Evolutionary conservation across 768 basidiomycete genomes (phyloP), one percentile per base, ranked within the genome.

Genomic region (Pholiota conissans): DNA sequence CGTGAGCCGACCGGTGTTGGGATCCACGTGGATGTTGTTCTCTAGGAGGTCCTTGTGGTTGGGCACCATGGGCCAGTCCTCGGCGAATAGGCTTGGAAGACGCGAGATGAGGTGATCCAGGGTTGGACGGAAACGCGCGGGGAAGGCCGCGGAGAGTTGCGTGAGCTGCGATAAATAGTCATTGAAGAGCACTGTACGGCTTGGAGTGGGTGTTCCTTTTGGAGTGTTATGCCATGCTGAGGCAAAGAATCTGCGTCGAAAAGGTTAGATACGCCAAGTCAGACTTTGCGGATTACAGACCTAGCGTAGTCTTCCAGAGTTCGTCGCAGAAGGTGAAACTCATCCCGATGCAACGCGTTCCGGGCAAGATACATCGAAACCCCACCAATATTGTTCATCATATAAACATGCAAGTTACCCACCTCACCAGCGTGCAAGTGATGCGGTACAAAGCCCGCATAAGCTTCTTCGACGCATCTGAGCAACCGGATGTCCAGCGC

Each of bases 41-140:
- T 61, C 60, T 34, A 61, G 14, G 56, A 61, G 56, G 60, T 61
- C 60, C 27, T 13, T 57, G 52, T 57, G 60, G 56, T 61, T 61
- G 32, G 56, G 60, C 22, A 61, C 60, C 46, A 61, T 1, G 9
- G 50, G 60, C 60, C 60, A 61, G n/a, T 53, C 40, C 0, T 52
- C 37, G 27, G 13, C 28, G 24, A 61, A 47, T 2, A 50, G 56
- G 5, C 10, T 37, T 29, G 57, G 57, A 27, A 58, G 57, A 1
- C 5, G 0, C 26, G 34, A 18, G 57, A 58, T 58, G 50, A 58
- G 50, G 10, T 45, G 1, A 37, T 58, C 37, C 28, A 58, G 16
- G 2, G 46, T 32, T 6, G 30, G 30, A 13, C 30, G 30, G 13
- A 32, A 32, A 13, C 30, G 13, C 6, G 7, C 13, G 6, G 30